A percentile compares a stretch with the other conserved stretches of the same genome.
These are phyloP conservation scores for Pelargonium cotyledonis DNA, from an alignment of 441 rosid species.

Conservation along the genomic window DNA sequence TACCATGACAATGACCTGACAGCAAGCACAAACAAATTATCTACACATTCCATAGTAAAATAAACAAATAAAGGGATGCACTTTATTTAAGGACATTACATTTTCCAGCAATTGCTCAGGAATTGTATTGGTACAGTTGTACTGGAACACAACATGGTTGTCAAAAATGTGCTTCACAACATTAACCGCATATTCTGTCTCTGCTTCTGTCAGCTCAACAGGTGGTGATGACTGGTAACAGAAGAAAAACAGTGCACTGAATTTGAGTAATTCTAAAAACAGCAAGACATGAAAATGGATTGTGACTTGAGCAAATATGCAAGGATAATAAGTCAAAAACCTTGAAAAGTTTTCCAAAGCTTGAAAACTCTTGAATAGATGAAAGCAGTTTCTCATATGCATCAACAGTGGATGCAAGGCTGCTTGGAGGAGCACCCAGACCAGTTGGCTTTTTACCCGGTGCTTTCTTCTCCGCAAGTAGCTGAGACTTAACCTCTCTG, in stretches of 20 bases:
- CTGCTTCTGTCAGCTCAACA: conserved; percentile 96
- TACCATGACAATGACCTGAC: conserved; percentile 71
- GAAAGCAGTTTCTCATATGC: conserved; percentile 75
- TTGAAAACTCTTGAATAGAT: conserved; percentile 69
- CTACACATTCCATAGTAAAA: conserved; percentile 10
- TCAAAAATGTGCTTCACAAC: conserved; percentile 90
- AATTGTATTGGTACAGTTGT: conserved; percentile 92
- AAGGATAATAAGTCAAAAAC: conserved; percentile 25
- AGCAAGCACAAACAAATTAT: conserved; percentile 21
- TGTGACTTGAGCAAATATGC: background rate
- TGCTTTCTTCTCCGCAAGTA: conserved; percentile 86
- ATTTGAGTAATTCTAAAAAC: background rate
- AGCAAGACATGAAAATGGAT: too few species aligned
- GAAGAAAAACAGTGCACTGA: conserved; percentile 12
- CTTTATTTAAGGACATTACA: conserved; percentile 32
- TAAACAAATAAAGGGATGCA: background rate
- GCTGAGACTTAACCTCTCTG: conserved; percentile 77
- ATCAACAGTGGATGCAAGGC: conserved; percentile 61
- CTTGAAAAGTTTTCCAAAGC: conserved; percentile 86
- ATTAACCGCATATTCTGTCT: conserved; percentile 94
- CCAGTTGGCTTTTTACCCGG: conserved; percentile 85
- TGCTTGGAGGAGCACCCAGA: conserved; percentile 61
- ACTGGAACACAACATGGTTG: conserved; percentile 82
- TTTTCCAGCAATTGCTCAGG: conserved; percentile 89
- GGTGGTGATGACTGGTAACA: conserved; percentile 70